These are phyloP conservation scores for Mercurialis annua DNA, from an alignment of 345 rosid genomes.

Conservation along the genomic window DNA sequence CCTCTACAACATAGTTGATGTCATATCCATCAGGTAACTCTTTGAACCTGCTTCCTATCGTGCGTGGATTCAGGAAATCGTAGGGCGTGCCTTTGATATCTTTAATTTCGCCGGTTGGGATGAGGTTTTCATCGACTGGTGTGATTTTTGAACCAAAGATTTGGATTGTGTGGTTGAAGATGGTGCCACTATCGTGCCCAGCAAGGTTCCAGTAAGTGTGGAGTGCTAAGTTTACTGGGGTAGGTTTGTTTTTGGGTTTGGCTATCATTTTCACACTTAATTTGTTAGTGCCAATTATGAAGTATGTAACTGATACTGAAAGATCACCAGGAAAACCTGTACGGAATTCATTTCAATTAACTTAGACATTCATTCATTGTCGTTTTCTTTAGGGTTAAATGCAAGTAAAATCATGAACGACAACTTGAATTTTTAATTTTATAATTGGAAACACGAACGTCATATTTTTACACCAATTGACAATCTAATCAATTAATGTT, in stretches of 20 bases:
- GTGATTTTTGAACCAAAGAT: constrained; percentile 46
- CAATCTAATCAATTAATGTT: too few relatives aligned
- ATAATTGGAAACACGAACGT: too few relatives aligned
- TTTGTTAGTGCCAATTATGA: constrained; percentile 45
- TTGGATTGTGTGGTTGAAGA: constrained; percentile 59
- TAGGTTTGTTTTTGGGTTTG: constrained; percentile 44
- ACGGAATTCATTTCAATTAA: not conserved
- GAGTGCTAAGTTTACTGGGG: constrained; percentile 74
- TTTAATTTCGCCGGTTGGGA: constrained; percentile 62
- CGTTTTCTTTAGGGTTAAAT: too few relatives aligned
- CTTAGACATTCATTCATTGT: too few relatives aligned
- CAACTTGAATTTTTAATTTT: too few relatives aligned
- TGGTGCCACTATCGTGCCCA: constrained; percentile 59
- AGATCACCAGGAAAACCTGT: constrained; percentile 81
- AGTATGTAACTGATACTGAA: constrained; percentile 53
- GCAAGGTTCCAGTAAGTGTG: constrained; percentile 87
- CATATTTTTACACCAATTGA: too few relatives aligned
- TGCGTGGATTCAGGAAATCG: constrained; percentile 51
- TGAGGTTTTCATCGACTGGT: constrained; percentile 64
- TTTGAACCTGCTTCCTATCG: constrained; percentile 45
- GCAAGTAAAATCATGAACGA: too few relatives aligned
- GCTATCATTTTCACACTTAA: constrained; percentile 61
- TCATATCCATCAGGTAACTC: constrained; percentile 64
- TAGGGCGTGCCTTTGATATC: constrained; percentile 50
- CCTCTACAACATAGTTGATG: constrained; percentile 64